phyloP scores from a whole-genome alignment of 306 rosid genomes.

The Astragalus membranaceus region DNA sequence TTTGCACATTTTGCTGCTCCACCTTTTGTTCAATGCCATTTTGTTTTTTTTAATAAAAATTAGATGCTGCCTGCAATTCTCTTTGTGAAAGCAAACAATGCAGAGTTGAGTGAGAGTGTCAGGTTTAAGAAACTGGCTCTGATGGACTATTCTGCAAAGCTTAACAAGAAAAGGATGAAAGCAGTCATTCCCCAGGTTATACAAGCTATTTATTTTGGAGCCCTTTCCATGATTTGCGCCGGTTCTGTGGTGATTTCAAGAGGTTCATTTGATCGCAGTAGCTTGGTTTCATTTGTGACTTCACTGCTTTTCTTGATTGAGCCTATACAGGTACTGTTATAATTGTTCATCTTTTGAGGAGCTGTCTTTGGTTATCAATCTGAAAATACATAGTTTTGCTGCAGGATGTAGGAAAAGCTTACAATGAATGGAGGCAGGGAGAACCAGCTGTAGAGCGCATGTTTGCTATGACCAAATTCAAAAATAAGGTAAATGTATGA shows the following conservation, averaged over 20 bases:
- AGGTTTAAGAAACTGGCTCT: slow-evolving; percentile 67
- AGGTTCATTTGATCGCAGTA: slow-evolving; percentile 40
- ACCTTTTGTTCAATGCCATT: background rate
- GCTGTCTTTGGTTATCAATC: slow-evolving; percentile 47
- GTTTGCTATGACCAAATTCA: slow-evolving; percentile 51
- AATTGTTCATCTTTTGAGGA: slow-evolving; percentile 43
- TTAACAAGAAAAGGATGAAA: slow-evolving; percentile 80
- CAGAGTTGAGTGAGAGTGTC: slow-evolving; percentile 59
- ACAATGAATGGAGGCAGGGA: slow-evolving; percentile 87
- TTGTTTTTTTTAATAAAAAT: background rate
- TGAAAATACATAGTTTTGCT: slow-evolving; percentile 50
- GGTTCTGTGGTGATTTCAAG: slow-evolving; percentile 59
- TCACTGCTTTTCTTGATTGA: slow-evolving; percentile 69
- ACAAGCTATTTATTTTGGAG: slow-evolving; percentile 61
- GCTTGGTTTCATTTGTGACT: slow-evolving; percentile 65
- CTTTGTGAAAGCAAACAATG: slow-evolving; percentile 80
- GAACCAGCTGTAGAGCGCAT: slow-evolving; percentile 85
- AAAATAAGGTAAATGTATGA: slow-evolving; percentile 46
- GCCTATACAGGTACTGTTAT: slow-evolving; percentile 75
- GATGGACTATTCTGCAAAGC: slow-evolving; percentile 43
- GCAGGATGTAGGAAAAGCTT: slow-evolving; percentile 91
- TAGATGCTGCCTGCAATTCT: slow-evolving; percentile 83
- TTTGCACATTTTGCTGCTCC: background rate
- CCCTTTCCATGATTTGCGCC: slow-evolving; percentile 42
- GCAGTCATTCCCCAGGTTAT: slow-evolving; percentile 75